These are phyloP conservation scores for Helianthus tuberosus DNA, from an alignment of 129 eudicot species.

Conservation along the genomic window DNA sequence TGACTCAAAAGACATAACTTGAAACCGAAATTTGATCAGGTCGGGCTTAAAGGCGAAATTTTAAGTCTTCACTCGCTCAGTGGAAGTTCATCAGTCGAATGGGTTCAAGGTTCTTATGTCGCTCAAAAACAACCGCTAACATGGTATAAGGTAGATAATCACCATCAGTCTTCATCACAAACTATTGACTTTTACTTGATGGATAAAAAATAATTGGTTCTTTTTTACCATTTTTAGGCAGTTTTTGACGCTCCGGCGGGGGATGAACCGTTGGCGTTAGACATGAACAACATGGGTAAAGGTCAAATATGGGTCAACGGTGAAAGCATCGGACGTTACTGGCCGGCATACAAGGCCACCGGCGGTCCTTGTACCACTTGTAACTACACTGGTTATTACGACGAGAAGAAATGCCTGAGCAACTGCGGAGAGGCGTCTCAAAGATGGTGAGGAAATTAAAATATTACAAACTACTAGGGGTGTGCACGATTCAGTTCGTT, in stretches of 20 bases:
- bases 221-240: conserved; percentile 20
- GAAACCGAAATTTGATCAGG: conserved; percentile 39
- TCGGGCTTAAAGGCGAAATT: conserved; percentile 92
- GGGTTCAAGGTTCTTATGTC: conserved; percentile 71
- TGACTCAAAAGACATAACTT: not conserved
- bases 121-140: conserved; percentile 77
- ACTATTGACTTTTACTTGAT: not conserved
- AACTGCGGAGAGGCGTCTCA: conserved; percentile 95
- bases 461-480: not conserved
- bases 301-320: conserved; percentile 99
- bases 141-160: conserved; percentile 71
- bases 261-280: conserved; percentile 86
- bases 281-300: conserved; percentile 93
- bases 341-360: conserved; percentile 84
- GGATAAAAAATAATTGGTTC: not conserved
- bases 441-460: conserved; percentile 57
- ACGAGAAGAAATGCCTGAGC: conserved; percentile 82
- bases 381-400: conserved; percentile 77
- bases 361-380: conserved; percentile 86
- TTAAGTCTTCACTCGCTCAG: conserved; percentile 79
- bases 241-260: conserved; percentile 83
- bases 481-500: too few relatives aligned
- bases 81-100: conserved; percentile 90
- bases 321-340: conserved; percentile 90
- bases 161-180: not conserved